Conservation (phyloP, 305 asterid genomes). For the Stenogyne calaminthoides region DNA sequence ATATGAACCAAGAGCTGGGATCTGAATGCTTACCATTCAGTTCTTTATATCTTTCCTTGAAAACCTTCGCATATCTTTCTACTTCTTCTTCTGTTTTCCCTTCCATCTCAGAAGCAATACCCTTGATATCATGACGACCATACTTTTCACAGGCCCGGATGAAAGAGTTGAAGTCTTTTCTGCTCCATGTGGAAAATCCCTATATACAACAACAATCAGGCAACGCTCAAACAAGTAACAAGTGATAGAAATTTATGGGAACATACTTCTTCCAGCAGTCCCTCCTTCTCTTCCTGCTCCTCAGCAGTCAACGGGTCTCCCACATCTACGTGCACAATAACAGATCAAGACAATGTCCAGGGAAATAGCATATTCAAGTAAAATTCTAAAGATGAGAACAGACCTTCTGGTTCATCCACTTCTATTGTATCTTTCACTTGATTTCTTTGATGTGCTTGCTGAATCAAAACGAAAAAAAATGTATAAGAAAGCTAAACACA, state of each 20-base stretch:
- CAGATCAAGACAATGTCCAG: constrained; percentile 29
- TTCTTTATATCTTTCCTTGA: constrained; percentile 95
- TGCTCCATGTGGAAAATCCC: constrained; percentile 99
- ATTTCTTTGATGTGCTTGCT: constrained; percentile 84
- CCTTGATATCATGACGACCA: constrained; percentile 77
- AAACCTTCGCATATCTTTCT: constrained; percentile 86
- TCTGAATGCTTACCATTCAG: constrained; percentile 64
- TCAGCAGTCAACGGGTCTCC: constrained; percentile 99
- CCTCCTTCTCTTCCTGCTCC: constrained; percentile 97
- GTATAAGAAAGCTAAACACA: constrained; percentile 15
- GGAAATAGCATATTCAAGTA: constrained; percentile 18
- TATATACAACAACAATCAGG: constrained; percentile 35
- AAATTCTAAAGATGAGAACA: constrained; percentile 26
- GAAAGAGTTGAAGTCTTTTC: constrained; percentile 91
- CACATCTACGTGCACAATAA: constrained; percentile 47
- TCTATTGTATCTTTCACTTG: constrained; percentile 91
- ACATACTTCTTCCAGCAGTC: constrained; percentile 77
- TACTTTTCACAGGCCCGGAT: constrained; percentile 98
- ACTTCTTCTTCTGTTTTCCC: constrained; percentile 96
- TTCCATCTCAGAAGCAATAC: constrained; percentile 97
- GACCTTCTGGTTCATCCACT: constrained; percentile 95
- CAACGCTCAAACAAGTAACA: constrained; percentile 10
- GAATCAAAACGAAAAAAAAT: constrained; percentile 30
- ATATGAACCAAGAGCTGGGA: neutral
- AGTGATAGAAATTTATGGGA: constrained; percentile 1